Evolutionary conservation across 2,329 filamentous ascomycete species (phyloP), one percentile per base, ranked within the genome.

Genomic region (Didymella keratinophila): DNA sequence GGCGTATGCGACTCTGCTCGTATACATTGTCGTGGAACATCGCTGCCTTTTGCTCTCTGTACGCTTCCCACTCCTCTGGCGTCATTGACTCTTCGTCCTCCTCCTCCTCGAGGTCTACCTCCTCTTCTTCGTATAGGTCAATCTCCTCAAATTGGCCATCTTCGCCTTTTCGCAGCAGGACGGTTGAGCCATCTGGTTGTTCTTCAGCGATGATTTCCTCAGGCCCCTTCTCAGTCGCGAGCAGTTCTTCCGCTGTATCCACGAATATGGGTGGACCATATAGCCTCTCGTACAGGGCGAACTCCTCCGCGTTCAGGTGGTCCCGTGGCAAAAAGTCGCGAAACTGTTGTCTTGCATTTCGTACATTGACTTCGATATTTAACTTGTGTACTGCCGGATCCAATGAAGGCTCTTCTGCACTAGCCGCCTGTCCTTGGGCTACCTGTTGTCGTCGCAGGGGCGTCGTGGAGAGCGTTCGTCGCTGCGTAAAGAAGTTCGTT

Each of bases 311-410:
- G 32, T 82, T 87, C 50, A 97, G 76, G 67, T 91, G 86, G 32
- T 84, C 87, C 30, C 87, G 85, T 0, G 93, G 93, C 23, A 97
- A 77, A 0, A 84, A 88, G 69, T 95, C 88, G 61, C 92, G 89
- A 74, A 92, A 96, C 9, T 86, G 83, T 63, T 91, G 88, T 68
- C 89, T 87, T 34, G 91, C 89, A 65, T 87, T 82, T 55, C 90
- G 86, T 30, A 92, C 92, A 8, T 89, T 79, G 11, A 81, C 80
- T 71, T 92, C 89, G 54, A 86, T 80, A 5, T 60, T 71, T n/a
- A 72, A 25, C 9, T 66, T 65, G 49, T 74, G 67, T 14, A 54
- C 56, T n/a, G 65, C 56, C 11, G 67, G 56, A 10, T 58, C 50
- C 3, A 37, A 2, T 2, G 50, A 28, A 14, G 45, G 2, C 1